Evolutionary conservation across 2,329 filamentous ascomycete species (phyloP).

Genomic region (Clarireedia hainanense): DNA sequence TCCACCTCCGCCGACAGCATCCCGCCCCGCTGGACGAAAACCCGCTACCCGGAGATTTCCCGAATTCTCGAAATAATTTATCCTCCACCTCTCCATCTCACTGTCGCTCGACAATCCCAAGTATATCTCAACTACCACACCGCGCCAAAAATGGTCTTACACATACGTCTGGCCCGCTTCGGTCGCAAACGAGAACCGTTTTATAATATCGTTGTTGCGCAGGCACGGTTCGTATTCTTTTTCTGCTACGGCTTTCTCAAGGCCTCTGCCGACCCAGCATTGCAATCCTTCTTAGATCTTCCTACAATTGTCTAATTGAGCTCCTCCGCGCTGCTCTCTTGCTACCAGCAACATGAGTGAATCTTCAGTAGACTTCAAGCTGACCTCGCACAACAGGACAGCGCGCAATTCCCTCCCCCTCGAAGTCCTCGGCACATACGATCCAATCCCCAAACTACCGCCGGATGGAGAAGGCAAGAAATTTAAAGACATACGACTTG

Average conservation of each 20-base stretch:
- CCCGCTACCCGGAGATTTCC: neutral
- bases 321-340: no score
- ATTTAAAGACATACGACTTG: constrained; percentile 88
- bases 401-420: constrained; percentile 82
- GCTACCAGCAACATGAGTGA: neutral
- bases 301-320: no score
- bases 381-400: constrained; percentile 45
- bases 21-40: constrained; percentile 7
- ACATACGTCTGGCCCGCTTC: constrained; percentile 89
- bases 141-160: constrained; percentile 67
- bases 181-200: constrained; percentile 81
- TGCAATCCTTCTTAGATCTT: no score
- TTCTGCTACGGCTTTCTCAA: neutral
- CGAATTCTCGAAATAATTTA: constrained; percentile 10
- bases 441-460: constrained; percentile 55
- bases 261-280: no score
- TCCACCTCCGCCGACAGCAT: neutral
- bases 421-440: constrained; percentile 79
- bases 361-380: no score
- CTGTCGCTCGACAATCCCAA: neutral
- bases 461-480: constrained; percentile 57
- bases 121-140: constrained; percentile 1
- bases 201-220: constrained; percentile 95
- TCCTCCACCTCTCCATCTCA: neutral
- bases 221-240: constrained; percentile 61